phyloP scores from a whole-genome alignment of 2,329 filamentous ascomycete species.

The Pyrenophora graminea region DNA sequence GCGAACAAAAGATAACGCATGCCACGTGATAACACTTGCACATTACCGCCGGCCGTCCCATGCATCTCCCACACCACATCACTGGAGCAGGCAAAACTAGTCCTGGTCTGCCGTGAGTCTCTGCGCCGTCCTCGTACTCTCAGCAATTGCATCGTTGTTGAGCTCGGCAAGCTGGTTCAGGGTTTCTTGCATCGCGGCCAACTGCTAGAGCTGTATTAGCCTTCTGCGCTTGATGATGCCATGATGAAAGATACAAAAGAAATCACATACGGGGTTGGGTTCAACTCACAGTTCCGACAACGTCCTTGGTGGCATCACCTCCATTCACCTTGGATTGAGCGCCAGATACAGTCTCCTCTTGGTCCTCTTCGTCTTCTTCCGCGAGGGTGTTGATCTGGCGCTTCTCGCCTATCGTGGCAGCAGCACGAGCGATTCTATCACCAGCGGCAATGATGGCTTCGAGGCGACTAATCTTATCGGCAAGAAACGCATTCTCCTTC shows the following conservation, averaged over 20 bases:
- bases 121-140: conserved; percentile 40
- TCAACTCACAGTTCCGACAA: conserved; percentile 44
- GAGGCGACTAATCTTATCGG: conserved; percentile 42
- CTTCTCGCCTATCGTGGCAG: conserved; percentile 41
- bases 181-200: conserved; percentile 46
- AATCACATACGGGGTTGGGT: conserved; percentile 6
- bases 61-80: not conserved
- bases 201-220: conserved; percentile 45
- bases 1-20: not conserved
- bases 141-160: conserved; percentile 41
- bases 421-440: conserved; percentile 43
- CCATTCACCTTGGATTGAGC: conserved; percentile 13
- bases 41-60: not conserved
- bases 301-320: conserved; percentile 21
- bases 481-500: conserved; percentile 36
- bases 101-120: conserved; percentile 37
- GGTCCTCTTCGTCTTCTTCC: conserved; percentile 36
- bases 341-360: conserved; percentile 7
- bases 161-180: conserved; percentile 42
- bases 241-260: not conserved
- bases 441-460: conserved; percentile 43
- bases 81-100: conserved; percentile 9
- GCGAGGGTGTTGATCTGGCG: conserved; percentile 37
- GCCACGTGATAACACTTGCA: conserved; percentile 1
- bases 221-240: not conserved